A percentile compares a stretch with the other conserved stretches of the same genome.
Conservation (phyloP, 164 flowering plant genomes). For the Euptelea pleiosperma region DNA sequence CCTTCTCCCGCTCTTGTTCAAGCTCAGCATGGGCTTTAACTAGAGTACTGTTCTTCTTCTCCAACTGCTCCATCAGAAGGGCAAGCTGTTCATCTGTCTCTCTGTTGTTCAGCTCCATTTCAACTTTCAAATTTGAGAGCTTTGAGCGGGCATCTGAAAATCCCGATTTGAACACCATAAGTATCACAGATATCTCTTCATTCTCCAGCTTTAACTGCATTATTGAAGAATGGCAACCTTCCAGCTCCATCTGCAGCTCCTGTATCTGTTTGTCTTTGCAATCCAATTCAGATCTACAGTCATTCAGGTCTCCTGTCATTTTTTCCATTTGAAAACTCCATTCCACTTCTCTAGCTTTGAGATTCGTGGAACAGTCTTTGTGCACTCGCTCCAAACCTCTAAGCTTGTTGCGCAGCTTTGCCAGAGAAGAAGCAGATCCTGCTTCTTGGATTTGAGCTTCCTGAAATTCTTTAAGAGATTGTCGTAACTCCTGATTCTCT, state of each 20-base stretch:
- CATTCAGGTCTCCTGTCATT: constrained; percentile 30
- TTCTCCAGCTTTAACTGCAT: constrained; percentile 24
- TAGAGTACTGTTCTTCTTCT: constrained; percentile 21
- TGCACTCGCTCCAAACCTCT: constrained; percentile 47
- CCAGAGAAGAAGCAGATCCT: constrained; percentile 30
- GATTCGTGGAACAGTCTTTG: constrained; percentile 37
- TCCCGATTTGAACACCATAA: constrained; percentile 31
- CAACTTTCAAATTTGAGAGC: constrained; percentile 9
- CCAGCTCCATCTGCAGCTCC: constrained; percentile 39
- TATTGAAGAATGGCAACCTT: constrained; percentile 22
- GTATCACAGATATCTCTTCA: constrained; percentile 30
- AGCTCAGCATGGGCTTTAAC: constrained; percentile 17
- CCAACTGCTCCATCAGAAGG: constrained; percentile 21
- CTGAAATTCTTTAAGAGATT: constrained; percentile 53
- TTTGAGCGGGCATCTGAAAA: constrained; percentile 24
- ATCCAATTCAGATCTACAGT: constrained; percentile 21
- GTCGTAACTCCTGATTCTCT: constrained; percentile 47
- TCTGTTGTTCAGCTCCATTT: constrained; percentile 8
- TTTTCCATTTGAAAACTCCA: constrained; percentile 36
- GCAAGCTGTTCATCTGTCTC: constrained; percentile 18
- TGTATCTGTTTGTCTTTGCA: constrained; percentile 23
- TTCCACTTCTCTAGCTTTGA: constrained; percentile 49
- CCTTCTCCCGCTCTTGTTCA: not conserved
- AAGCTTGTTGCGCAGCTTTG: constrained; percentile 48
- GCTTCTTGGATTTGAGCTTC: constrained; percentile 52